These are phyloP conservation scores for Fusarium piperis DNA, from an alignment of 2,329 filamentous ascomycete species.

Conservation along the genomic window DNA sequence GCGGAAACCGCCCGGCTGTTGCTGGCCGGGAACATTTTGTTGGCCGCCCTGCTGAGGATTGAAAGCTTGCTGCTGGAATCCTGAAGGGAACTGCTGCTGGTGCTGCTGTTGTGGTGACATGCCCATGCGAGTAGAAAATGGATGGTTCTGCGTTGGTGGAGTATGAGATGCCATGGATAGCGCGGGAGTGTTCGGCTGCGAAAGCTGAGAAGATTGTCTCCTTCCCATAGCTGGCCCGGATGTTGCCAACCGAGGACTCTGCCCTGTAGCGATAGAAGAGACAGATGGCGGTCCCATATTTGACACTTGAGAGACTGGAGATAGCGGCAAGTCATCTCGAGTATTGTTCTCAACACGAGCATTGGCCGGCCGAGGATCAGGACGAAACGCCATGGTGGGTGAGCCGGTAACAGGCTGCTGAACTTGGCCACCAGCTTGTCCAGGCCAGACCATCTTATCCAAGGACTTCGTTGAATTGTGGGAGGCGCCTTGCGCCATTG, in stretches of 20 bases:
- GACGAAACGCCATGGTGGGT: constrained; percentile 23
- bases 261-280: constrained; percentile 37
- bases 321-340: constrained; percentile 32
- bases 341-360: constrained; percentile 8
- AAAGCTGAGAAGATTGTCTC: constrained; percentile 28
- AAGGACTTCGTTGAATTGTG: constrained; percentile 35
- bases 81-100: constrained; percentile 19
- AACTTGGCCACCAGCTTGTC: constrained; percentile 9
- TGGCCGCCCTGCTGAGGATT: constrained; percentile 13
- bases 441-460: constrained; percentile 26
- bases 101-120: constrained; percentile 24
- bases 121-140: constrained; percentile 17
- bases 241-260: constrained; percentile 37
- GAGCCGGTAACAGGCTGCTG: constrained; percentile 28
- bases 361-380: constrained; percentile 15
- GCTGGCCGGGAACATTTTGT: constrained; percentile 25
- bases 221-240: constrained; percentile 8
- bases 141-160: constrained; percentile 27
- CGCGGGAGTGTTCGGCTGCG: constrained; percentile 12
- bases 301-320: constrained; percentile 38
- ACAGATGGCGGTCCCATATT: constrained; percentile 37
- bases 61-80: constrained; percentile 19
- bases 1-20: constrained; percentile 16
- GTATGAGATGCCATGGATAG: constrained; percentile 22
- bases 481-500: constrained; percentile 20